Evolutionary conservation across 2,329 filamentous ascomycete genomes (phyloP).

Genomic region (Scolecobasidium constrictum): DNA sequence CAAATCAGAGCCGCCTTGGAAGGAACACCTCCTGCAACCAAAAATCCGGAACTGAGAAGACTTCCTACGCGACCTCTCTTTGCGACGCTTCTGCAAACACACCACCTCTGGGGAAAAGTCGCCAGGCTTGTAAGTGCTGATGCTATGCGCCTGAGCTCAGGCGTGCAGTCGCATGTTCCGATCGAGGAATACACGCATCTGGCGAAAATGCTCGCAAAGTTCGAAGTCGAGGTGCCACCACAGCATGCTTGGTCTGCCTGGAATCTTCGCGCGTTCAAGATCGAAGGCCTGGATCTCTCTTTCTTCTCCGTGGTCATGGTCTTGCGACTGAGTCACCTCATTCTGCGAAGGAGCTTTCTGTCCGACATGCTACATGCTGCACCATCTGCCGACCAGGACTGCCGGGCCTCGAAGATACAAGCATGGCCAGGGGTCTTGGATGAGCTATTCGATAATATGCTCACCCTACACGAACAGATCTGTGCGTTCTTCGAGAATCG

Average conservation of each 20-base stretch:
- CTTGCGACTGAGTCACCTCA: neutral
- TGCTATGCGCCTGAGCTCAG: constrained; percentile 15
- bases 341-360: neutral
- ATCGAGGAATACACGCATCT: neutral
- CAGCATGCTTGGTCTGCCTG: neutral
- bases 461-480: neutral
- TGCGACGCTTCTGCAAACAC: constrained; percentile 26
- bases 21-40: neutral
- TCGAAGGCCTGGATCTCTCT: neutral
- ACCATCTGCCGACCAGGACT: neutral
- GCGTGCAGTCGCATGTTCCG: neutral
- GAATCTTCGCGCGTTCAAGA: neutral
- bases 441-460: neutral
- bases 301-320: neutral
- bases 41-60: constrained; percentile 15
- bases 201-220: neutral
- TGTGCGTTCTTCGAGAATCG: neutral
- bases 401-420: neutral
- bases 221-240: neutral
- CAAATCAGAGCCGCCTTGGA: constrained; percentile 20
- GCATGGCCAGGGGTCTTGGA: neutral
- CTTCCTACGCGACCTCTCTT: constrained; percentile 23
- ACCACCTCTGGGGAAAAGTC: constrained; percentile 27
- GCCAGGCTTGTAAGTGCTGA: constrained; percentile 19
- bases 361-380: neutral